A percentile compares a stretch with the other conserved stretches of the same genome.
Conservation (phyloP, 2,329 filamentous ascomycete genomes). For the Arthrocladium fulminans region DNA sequence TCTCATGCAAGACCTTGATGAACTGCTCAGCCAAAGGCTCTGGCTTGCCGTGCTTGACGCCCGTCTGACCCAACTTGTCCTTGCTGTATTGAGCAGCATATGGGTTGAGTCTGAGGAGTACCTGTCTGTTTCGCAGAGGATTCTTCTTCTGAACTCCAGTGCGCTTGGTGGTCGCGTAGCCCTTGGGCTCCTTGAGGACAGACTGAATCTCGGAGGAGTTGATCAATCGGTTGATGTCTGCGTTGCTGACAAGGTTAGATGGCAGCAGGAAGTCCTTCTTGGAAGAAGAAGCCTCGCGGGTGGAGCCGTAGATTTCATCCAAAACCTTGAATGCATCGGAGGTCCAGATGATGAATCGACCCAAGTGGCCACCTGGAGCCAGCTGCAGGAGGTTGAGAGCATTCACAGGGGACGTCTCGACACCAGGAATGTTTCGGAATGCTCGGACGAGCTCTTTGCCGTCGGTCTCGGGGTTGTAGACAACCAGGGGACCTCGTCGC, state of each 20-base stretch:
- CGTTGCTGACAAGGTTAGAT: conserved; percentile 82
- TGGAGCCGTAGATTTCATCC: conserved; percentile 93
- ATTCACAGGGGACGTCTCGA: conserved; percentile 91
- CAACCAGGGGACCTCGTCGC: conserved; percentile 92
- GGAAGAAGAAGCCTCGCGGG: conserved; percentile 75
- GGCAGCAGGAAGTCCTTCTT: conserved; percentile 99
- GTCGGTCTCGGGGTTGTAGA: conserved; percentile 93
- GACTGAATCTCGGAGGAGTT: conserved; percentile 98
- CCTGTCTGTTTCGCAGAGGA: conserved; percentile 97
- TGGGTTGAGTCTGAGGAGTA: conserved; percentile 96
- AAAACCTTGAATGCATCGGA: conserved; percentile 94
- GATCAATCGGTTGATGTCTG: conserved; percentile 94
- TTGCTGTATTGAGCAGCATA: conserved; percentile 87
- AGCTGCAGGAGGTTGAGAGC: conserved; percentile 98
- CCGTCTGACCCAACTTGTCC: conserved; percentile 69
- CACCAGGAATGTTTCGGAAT: conserved; percentile 98
- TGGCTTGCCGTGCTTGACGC: conserved; percentile 55
- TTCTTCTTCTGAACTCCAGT: conserved; percentile 98
- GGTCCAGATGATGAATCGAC: conserved; percentile 98
- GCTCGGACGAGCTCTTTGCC: conserved; percentile 87
- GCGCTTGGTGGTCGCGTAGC: conserved; percentile 82
- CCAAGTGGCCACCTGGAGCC: conserved; percentile 95
- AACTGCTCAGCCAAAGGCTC: conserved; percentile 45
- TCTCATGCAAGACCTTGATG: conserved; percentile 43
- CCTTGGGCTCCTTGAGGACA: conserved; percentile 86